Evolutionary conservation across 768 basidiomycete genomes (phyloP), one percentile per base, ranked within the genome.

Genomic region (Leccinum uliginosum): DNA sequence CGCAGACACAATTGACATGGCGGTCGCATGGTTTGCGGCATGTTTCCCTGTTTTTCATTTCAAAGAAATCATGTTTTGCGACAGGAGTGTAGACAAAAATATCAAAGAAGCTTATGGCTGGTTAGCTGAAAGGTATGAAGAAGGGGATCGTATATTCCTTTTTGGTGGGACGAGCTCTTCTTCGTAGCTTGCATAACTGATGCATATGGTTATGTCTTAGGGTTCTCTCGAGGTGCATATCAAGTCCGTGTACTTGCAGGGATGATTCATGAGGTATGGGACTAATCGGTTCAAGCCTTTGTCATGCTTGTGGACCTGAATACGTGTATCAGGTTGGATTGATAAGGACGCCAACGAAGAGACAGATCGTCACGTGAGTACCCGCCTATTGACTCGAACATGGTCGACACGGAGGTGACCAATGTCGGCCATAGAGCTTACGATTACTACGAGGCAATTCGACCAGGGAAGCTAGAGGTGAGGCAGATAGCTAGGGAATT

Each of bases 1-100:
- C 9, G 51, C 47, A 2, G 59, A 71, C 50, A 61, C 30, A 11
- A 56, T 73, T 24, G 46, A 49, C 12, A 49, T 49, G 48, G 29
- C 29, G 48, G 8, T 30, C 29, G 48, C 29, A 21, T 49, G 48
- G 48, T 49, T 12, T 19, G 29, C 7, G 23, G 6, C 46, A 29
- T 14, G 29, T 27, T 30, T 29, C 12, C 3, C 10, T 30, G 1
- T 9, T 7, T 27, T 29, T 49, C n/a, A 21, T 9, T 49, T 5
- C 48, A 30, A 30, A 10, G 19, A 10, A 30, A 4, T 14, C 23
- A 46, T 23, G 14, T 46, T 46, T 9, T 15, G 12, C 26, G 19
- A 3, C 29, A 49, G 48, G 48, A 49, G 29, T 14, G 19, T 49
- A 4, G 48, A 49, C 12, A 21, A 49, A 14, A 49, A 29, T 30